Conservation (phyloP, 2,329 filamentous ascomycete genomes). For the Laburnicola sp. region DNA sequence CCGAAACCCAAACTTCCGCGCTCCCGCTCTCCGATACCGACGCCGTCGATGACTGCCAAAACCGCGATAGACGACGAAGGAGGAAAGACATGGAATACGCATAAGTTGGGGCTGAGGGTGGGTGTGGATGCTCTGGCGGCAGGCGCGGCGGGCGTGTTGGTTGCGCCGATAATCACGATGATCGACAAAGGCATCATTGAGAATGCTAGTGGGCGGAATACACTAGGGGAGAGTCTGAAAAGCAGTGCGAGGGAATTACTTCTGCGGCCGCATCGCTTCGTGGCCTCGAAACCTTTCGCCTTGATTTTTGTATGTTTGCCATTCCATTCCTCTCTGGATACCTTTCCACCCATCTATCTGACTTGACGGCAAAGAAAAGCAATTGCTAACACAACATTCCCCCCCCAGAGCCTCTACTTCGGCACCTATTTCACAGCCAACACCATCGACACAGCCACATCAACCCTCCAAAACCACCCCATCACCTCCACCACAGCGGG, state of each 20-base stretch:
- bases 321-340: background rate
- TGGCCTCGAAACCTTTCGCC: constrained; percentile 68
- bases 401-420: constrained; percentile 67
- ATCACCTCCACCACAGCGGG: constrained; percentile 71
- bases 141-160: constrained; percentile 69
- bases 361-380: too few species aligned
- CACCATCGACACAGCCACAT: constrained; percentile 75
- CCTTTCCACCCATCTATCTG: too few species aligned
- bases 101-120: constrained; percentile 68
- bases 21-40: background rate
- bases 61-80: constrained; percentile 10
- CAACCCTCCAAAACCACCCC: constrained; percentile 60
- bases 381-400: background rate
- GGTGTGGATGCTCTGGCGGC: constrained; percentile 71
- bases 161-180: constrained; percentile 82
- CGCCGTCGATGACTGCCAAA: constrained; percentile 6
- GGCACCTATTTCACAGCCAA: constrained; percentile 91
- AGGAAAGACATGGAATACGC: constrained; percentile 68
- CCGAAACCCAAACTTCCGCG: constrained; percentile 8
- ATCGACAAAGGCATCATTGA: constrained; percentile 83
- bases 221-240: constrained; percentile 63
- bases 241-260: constrained; percentile 61
- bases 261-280: constrained; percentile 61
- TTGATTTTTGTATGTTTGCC: constrained; percentile 57
- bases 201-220: constrained; percentile 71